Evolutionary conservation across 1,284 basidiomycete species (phyloP).

Genomic region (Ustilago cynodontis): DNA sequence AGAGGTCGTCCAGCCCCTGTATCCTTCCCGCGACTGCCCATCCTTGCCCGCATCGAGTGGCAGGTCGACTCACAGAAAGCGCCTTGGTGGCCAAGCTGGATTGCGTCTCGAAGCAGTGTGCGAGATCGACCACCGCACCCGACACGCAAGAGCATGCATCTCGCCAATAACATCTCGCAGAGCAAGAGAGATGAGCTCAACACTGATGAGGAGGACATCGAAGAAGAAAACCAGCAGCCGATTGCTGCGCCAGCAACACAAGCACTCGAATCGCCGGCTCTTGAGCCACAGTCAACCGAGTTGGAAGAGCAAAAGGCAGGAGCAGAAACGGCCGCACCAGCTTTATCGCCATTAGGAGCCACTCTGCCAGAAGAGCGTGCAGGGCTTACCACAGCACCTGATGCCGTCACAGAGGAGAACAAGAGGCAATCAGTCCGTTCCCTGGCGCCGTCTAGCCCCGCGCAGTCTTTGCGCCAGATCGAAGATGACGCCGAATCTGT

Average conservation of each 20-base stretch:
- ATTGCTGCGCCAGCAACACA: not conserved
- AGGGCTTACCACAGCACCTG: not conserved
- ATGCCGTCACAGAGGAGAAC: not conserved
- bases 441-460: not conserved
- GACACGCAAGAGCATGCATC: conserved; percentile 29
- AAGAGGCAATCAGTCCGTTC: not conserved
- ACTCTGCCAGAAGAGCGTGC: not conserved
- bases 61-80: conserved; percentile 61
- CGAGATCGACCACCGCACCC: conserved; percentile 6
- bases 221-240: not conserved
- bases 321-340: not conserved
- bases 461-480: not conserved
- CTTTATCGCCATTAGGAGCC: conserved; percentile 1
- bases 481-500: not conserved
- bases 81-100: conserved; percentile 61
- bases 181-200: conserved; percentile 1
- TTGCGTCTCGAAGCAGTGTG: conserved; percentile 11
- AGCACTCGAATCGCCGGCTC: not conserved
- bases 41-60: conserved; percentile 66
- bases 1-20: not conserved
- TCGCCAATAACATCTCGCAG: conserved; percentile 11
- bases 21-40: conserved; percentile 52
- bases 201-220: not conserved
- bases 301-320: not conserved
- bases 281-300: not conserved